Evolutionary conservation across 768 basidiomycete species (phyloP), one percentile per base, ranked within the genome.

Genomic region (Coprinopsis sp.): DNA sequence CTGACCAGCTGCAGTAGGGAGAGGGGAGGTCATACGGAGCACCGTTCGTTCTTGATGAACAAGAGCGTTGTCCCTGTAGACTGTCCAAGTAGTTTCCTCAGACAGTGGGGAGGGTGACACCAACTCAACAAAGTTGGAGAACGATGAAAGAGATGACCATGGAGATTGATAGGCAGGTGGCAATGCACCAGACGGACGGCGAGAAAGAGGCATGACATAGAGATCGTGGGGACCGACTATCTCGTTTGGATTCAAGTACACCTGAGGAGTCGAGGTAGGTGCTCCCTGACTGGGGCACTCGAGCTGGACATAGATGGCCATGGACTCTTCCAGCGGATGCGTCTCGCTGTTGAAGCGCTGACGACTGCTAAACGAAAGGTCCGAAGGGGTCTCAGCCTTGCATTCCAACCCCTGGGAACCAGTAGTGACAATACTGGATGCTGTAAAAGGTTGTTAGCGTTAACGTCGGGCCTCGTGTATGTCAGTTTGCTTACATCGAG

Each of bases 71-170:
- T 68, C 68, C 41, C 67, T 37, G 52, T 70, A 74, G 4, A 82
- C 72, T 8, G 65, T 64, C 54, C 76, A 76, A 3, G 66, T 65
- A 1, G 73, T 70, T 34, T 70, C 71, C 37, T 66, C 66, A 14
- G 62, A 51, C 47, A 79, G 66, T 3, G 63, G 58, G 7, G 63
- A 70, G 1, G 70, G 68, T 3, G 80, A 81, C n/a, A 62, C 61
- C 51, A 82, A 70, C 33, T 76, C 72, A 18, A 82, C 66, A 4
- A 67, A 66, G 3, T 47, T 45, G 11, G 44, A 50, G 33, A 50
- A 50, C 28, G 54, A 14, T 51, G 51, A 49, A 31, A 54, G 12
- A 48, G 47, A 6, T 51, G 56, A 18, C 50, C 43, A 2, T 40
- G 38, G 34, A 31, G 33, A 42, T 21, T 21, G 30, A 16, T 39